Evolutionary conservation across 192 early-diverging fungal species (phyloP).

Genomic region (Linnemannia hyalina): DNA sequence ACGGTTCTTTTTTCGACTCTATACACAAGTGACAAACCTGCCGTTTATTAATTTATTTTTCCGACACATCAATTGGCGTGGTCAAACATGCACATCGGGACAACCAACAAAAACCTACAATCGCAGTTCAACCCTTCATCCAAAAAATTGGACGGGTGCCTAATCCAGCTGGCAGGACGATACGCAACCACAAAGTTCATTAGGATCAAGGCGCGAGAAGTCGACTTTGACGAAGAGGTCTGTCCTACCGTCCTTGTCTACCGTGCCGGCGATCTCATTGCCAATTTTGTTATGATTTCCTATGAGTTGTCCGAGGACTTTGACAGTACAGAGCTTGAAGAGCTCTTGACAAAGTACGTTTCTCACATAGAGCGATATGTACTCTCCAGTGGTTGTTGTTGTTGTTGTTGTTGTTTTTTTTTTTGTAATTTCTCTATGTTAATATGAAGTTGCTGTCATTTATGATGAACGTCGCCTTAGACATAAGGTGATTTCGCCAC

Average conservation of each 20-base stretch:
- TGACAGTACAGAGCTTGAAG: constrained; percentile 60
- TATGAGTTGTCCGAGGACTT: constrained; percentile 59
- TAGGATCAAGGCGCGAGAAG: constrained; percentile 60
- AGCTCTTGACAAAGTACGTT: constrained; percentile 63
- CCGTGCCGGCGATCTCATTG: constrained; percentile 62
- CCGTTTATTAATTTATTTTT: constrained; percentile 7
- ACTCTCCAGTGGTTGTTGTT: neutral
- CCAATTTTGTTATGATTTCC: constrained; percentile 68
- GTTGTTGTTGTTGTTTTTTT: too few relatives aligned
- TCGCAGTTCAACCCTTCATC: constrained; percentile 24
- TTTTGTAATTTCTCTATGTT: neutral
- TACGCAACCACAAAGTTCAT: constrained; percentile 67
- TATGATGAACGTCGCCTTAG: neutral
- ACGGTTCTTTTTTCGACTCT: neutral
- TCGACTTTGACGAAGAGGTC: constrained; percentile 70
- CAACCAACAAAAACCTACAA: too few relatives aligned
- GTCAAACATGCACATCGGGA: neutral
- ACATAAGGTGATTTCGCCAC: constrained; percentile 39
- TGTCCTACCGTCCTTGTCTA: constrained; percentile 70
- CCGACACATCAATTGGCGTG: neutral
- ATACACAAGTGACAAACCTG: neutral
- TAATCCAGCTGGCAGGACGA: constrained; percentile 60
- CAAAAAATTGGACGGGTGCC: constrained; percentile 59
- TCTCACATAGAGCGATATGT: neutral
- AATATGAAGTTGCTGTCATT: neutral